A percentile compares a stretch with the other conserved stretches of the same genome.
Conservation (phyloP, 768 basidiomycete species). For the Suillus lakei region DNA sequence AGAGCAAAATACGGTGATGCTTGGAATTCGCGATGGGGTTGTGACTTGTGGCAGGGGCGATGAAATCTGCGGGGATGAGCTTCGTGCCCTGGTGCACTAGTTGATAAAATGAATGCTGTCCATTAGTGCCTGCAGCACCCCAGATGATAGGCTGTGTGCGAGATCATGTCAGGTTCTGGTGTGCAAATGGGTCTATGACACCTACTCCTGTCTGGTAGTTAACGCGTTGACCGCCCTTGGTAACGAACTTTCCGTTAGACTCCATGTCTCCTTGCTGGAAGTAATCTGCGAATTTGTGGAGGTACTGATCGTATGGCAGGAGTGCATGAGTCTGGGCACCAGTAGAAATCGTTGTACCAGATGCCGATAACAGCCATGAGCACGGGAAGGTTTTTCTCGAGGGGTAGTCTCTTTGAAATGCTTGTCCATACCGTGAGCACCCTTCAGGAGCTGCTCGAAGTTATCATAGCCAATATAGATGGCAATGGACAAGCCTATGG, state of each 20-base stretch:
- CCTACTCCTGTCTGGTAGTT: conserved; percentile 95
- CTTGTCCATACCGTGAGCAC: conserved; percentile 97
- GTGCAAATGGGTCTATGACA: conserved; percentile 12
- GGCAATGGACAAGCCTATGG: conserved; percentile 95
- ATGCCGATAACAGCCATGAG: conserved; percentile 88
- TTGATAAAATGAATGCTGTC: conserved; percentile 99
- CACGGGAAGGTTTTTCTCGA: conserved; percentile 92
- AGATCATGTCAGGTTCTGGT: neutral
- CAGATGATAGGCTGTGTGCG: conserved; percentile 88
- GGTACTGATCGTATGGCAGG: conserved; percentile 97
- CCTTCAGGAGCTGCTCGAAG: conserved; percentile 87
- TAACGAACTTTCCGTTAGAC: conserved; percentile 96
- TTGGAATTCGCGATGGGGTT: conserved; percentile 88
- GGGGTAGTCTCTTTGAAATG: conserved; percentile 89
- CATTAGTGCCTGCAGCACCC: conserved; percentile 98
- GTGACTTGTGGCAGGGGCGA: conserved; percentile 86
- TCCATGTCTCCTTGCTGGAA: conserved; percentile 99
- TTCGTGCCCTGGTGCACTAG: conserved; percentile 95
- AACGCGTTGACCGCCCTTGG: conserved; percentile 91
- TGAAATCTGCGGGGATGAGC: conserved; percentile 89
- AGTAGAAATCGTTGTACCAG: conserved; percentile 99
- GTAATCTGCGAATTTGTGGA: conserved; percentile 99
- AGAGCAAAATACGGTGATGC: conserved; percentile 96
- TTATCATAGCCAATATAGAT: conserved; percentile 93
- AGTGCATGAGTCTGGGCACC: conserved; percentile 94